Conservation (phyloP, 2,329 filamentous ascomycete species). For the Diaporthe sp. region DNA sequence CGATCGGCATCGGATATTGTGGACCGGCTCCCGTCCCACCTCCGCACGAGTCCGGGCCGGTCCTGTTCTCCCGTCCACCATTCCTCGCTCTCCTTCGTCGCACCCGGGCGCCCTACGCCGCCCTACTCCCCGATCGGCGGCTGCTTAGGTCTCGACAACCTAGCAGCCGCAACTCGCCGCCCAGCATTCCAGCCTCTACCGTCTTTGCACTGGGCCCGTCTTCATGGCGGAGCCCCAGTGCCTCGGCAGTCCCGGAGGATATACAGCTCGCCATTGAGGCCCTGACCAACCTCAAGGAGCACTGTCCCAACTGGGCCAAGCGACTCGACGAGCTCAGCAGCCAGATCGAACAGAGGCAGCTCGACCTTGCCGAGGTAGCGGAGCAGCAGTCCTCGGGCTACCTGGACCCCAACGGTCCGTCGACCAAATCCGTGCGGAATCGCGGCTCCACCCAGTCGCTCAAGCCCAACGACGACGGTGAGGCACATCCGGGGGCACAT, state of each 20-base stretch:
- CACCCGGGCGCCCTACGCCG: not conserved
- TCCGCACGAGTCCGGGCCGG: slow-evolving; percentile 1
- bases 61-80: not conserved
- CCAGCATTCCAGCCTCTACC: slow-evolving; percentile 35
- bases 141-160: slow-evolving; percentile 36
- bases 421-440: slow-evolving; percentile 42
- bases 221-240: slow-evolving; percentile 4
- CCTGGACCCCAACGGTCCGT: slow-evolving; percentile 37
- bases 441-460: slow-evolving; percentile 42
- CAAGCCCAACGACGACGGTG: slow-evolving; percentile 39
- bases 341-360: slow-evolving; percentile 71
- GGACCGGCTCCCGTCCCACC: not conserved
- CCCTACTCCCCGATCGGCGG: slow-evolving; percentile 24
- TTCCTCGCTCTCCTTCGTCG: not conserved
- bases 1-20: slow-evolving; percentile 1
- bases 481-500: slow-evolving; percentile 28
- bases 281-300: slow-evolving; percentile 62
- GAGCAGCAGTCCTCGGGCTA: slow-evolving; percentile 35
- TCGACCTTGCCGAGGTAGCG: slow-evolving; percentile 60
- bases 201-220: slow-evolving; percentile 26
- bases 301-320: slow-evolving; percentile 69
- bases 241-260: slow-evolving; percentile 38
- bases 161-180: slow-evolving; percentile 33
- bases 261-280: slow-evolving; percentile 61
- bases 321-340: slow-evolving; percentile 69